A percentile compares a stretch with the other conserved stretches of the same genome.
These are phyloP conservation scores for Teratosphaeria pseudoeucalypti DNA, from an alignment of 2,329 filamentous ascomycete genomes.

Conservation along the genomic window DNA sequence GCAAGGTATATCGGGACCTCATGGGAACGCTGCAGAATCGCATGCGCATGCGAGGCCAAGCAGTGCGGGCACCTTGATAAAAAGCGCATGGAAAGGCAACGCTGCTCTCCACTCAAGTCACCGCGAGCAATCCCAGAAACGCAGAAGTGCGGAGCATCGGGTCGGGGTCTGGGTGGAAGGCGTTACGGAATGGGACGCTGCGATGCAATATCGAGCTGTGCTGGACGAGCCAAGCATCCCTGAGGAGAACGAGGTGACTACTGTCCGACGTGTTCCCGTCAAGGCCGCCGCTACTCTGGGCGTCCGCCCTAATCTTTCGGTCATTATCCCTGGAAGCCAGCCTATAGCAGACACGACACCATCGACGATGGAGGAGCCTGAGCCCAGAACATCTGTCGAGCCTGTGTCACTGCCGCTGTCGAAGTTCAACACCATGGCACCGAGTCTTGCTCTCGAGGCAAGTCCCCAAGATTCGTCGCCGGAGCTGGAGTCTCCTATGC, in stretches of 20 bases:
- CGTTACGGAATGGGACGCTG: conserved; percentile 31
- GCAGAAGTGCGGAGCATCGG: conserved; percentile 19
- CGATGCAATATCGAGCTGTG: conserved; percentile 2
- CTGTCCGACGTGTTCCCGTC: conserved; percentile 5
- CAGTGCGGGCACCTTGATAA: not conserved
- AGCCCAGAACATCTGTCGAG: conserved; percentile 5
- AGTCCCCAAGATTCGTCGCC: not conserved
- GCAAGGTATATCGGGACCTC: conserved; percentile 28
- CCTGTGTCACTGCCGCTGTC: conserved; percentile 10
- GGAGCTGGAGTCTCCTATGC: not conserved
- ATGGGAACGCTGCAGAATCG: conserved; percentile 10
- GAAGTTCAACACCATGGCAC: conserved; percentile 8
- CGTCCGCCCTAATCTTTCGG: conserved; percentile 4
- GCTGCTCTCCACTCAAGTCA: conserved; percentile 1
- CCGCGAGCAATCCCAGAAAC: conserved; percentile 14
- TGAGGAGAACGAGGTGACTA: conserved; percentile 10
- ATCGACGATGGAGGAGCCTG: conserved; percentile 6
- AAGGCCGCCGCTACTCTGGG: not conserved
- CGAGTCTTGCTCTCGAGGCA: conserved; percentile 7
- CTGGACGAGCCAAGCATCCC: conserved; percentile 5
- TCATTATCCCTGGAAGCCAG: conserved; percentile 12
- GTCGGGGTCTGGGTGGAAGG: conserved; percentile 38
- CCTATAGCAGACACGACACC: conserved; percentile 3
- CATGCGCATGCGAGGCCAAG: conserved; percentile 7
- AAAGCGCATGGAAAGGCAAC: conserved; percentile 7